Percentiles rank a stretch among this genome's conserved stretches.
phyloP scores from a whole-genome alignment of 179 eudicot genomes.

The Vitellaria paradoxa region DNA sequence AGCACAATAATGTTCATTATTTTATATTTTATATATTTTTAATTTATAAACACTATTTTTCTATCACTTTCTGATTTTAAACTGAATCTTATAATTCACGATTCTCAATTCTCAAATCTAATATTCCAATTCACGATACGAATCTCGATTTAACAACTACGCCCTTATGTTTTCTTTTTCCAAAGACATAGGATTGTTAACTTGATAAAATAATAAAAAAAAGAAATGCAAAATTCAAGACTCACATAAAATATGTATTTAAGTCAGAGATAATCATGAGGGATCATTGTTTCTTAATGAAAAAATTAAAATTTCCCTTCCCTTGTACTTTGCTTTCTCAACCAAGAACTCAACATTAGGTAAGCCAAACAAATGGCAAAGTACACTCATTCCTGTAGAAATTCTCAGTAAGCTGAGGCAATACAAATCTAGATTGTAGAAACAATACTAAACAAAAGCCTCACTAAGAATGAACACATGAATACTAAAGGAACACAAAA shows the following conservation, averaged over 20 bases:
- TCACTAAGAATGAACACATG: background rate
- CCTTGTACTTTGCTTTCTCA: background rate
- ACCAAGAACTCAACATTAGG: background rate
- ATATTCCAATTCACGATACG: no score
- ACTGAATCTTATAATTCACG: no score
- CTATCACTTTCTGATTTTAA: no score
- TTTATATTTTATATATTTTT: no score
- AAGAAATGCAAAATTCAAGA: background rate
- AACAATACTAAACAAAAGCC: background rate
- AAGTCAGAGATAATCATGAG: background rate
- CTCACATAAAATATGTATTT: background rate
- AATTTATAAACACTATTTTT: no score
- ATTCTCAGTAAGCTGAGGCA: no score
- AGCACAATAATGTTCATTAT: no score
- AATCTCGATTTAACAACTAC: no score
- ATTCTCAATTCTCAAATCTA: no score
- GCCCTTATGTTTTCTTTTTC: background rate
- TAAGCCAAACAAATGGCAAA: background rate
- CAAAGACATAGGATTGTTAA: background rate
- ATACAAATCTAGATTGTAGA: background rate
- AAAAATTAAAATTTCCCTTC: background rate
- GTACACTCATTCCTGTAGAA: background rate
- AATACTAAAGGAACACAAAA: background rate
- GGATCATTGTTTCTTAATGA: background rate
- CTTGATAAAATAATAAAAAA: background rate